Base-by-base conservation (phyloP, 176 grass and related monocot genomes). In the Bonia amplexicaulis region DNA sequence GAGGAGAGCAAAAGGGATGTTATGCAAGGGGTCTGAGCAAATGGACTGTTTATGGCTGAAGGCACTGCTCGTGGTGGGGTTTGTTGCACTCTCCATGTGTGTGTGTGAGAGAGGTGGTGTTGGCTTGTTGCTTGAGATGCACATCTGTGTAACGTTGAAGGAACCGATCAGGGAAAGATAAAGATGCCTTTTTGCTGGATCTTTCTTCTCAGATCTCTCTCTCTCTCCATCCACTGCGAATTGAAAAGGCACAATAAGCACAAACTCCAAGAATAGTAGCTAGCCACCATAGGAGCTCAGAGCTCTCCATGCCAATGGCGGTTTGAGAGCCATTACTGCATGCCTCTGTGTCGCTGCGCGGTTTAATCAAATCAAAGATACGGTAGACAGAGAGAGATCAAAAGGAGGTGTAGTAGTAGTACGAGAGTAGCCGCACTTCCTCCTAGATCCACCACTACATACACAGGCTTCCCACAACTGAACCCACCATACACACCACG, bases 311-410 rank as follows among this genome's bases (percentile, higher is more conserved):
- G 76, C 68, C 88, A 62, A 86, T 84, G 58, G 75, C 77, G 69
- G 78, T 80, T 64, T 37, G 89, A 66, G 65, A 27, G 39, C 55
- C 69, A 76, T 79, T 78, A 82, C 90, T 87, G 78, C 78, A 84
- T 78, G 66, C 71, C 58, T 69, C 53, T 75, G 4, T 71, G 35
- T 10, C 31, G 8, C 44, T 62, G 80, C 85, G 53, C 51, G 22
- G 84, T 82, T 87, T 84, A 85, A 89, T 94, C 92, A 89, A 73
- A 94, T 82, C 82, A 84, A 55, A 67, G 74, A 82, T 73, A 55
- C 67, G 77, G 70, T 22, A 11, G 35, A 66, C 33, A 44, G 13
- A 22, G 37, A 11, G 9, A 84, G 27, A 61, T 61, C 58, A 6
- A 26, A 61, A 61, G n/a, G n/a, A 61, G 10, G 10, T 25, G 26